Conservation (phyloP, 306 rosid species). For the Sphenostylis stenocarpa region DNA sequence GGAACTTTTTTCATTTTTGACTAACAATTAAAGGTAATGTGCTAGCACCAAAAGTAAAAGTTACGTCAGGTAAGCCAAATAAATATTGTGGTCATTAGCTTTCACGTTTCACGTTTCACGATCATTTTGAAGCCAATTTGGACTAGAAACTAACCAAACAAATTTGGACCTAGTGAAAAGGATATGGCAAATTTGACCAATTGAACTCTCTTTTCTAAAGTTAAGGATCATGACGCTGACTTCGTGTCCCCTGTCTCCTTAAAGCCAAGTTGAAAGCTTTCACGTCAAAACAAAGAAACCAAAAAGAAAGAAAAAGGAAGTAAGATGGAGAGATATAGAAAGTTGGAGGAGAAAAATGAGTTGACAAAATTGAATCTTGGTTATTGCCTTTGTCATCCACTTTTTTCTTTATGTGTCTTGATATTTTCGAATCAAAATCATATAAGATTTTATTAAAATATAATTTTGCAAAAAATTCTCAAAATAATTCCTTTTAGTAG, state of each 20-base stretch:
- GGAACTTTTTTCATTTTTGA: not conserved
- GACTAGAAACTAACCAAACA: conserved; percentile 22
- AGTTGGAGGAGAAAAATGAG: not conserved
- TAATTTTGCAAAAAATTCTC: not conserved
- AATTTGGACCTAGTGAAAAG: conserved; percentile 11
- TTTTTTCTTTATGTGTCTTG: not conserved
- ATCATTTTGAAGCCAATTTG: conserved; percentile 5
- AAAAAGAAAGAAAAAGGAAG: not conserved
- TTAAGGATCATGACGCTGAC: not conserved
- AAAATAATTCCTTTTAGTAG: not conserved
- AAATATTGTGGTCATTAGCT: conserved; percentile 13
- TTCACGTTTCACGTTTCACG: conserved; percentile 20
- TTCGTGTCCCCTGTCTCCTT: conserved; percentile 24
- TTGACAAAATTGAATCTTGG: not conserved
- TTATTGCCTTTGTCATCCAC: no score
- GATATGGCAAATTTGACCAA: not conserved
- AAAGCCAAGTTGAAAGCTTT: conserved; percentile 26
- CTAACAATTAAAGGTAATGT: not conserved
- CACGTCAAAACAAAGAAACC: not conserved
- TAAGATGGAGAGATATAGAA: no score
- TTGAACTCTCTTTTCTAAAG: not conserved
- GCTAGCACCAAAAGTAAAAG: not conserved
- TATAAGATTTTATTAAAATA: not conserved
- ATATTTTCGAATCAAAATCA: not conserved
- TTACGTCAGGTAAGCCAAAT: conserved; percentile 21